Conservation (phyloP, 2,329 filamentous ascomycete species). For the Chaetomiaceae sp. region DNA sequence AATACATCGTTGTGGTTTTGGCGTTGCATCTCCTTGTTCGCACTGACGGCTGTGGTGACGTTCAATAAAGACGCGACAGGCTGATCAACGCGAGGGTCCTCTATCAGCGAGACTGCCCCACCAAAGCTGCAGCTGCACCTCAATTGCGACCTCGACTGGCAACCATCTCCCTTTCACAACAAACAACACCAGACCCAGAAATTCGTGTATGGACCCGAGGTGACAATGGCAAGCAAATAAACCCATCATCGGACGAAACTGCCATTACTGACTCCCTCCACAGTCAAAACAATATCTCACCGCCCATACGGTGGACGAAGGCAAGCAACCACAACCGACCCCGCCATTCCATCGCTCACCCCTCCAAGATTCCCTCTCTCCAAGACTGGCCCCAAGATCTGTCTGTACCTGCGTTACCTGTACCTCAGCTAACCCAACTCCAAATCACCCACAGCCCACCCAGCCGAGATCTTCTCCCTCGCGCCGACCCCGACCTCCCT, state of each 20-base stretch:
- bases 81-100: too few species aligned
- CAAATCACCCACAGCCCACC: slow-evolving; percentile 56
- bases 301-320: slow-evolving; percentile 82
- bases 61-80: too few species aligned
- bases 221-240: slow-evolving; percentile 38
- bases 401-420: too few species aligned
- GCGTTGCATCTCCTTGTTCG: too few species aligned
- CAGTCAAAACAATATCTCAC: slow-evolving; percentile 99
- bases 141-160: slow-evolving; percentile 10
- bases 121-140: slow-evolving; percentile 18
- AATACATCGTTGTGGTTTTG: too few species aligned
- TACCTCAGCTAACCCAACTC: slow-evolving; percentile 20
- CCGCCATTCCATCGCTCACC: slow-evolving; percentile 13
- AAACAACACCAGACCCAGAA: slow-evolving; percentile 17
- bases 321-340: slow-evolving; percentile 43
- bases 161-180: slow-evolving; percentile 8
- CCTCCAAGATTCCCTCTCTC: too few species aligned
- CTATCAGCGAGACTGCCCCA: slow-evolving; percentile 9
- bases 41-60: too few species aligned
- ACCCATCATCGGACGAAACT: too few species aligned
- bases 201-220: slow-evolving; percentile 33
- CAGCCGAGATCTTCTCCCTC: slow-evolving; percentile 78
- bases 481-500: slow-evolving; percentile 69
- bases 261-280: slow-evolving; percentile 17
- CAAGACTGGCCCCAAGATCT: too few species aligned